phyloP scores from a whole-genome alignment of 1,284 basidiomycete genomes.

The Tilletia horrida region DNA sequence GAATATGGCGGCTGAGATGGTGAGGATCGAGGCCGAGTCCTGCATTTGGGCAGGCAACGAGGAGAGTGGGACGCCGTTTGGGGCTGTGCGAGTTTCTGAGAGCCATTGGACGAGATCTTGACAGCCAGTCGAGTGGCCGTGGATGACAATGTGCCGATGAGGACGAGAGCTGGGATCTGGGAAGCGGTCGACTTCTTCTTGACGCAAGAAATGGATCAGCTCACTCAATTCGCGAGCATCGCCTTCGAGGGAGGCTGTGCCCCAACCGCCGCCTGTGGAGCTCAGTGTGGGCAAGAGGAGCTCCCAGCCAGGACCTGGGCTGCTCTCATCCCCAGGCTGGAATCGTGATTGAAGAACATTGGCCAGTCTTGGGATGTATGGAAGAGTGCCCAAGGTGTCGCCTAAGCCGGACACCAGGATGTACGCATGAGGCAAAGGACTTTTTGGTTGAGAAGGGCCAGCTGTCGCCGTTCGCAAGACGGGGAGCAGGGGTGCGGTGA shows the following conservation, averaged over 20 bases:
- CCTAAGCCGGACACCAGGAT: conserved; percentile 45
- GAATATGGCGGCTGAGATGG: conserved; percentile 31
- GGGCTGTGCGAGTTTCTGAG: conserved; percentile 18
- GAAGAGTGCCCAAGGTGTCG: conserved; percentile 43
- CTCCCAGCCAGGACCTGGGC: conserved; percentile 25
- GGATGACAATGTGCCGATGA: conserved; percentile 31
- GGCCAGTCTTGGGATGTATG: conserved; percentile 38
- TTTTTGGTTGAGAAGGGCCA: conserved; percentile 55
- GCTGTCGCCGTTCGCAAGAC: not conserved
- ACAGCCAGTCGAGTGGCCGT: conserved; percentile 53
- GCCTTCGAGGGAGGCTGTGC: conserved; percentile 40
- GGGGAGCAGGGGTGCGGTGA: not conserved
- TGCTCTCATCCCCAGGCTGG: not conserved
- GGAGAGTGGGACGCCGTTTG: conserved; percentile 14
- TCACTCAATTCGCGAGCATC: conserved; percentile 46
- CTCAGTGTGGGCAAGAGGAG: conserved; percentile 42
- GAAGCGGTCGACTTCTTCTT: conserved; percentile 11
- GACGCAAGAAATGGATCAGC: conserved; percentile 33
- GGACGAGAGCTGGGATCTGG: not conserved
- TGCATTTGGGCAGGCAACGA: conserved; percentile 28
- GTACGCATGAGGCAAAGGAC: conserved; percentile 31
- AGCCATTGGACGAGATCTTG: conserved; percentile 46
- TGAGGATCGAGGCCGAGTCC: not conserved
- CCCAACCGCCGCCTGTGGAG: conserved; percentile 45
- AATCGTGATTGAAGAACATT: conserved; percentile 18